Base-by-base conservation (phyloP, 2,329 filamentous ascomycete species). In the Zymoseptoria pseudotritici region DNA sequence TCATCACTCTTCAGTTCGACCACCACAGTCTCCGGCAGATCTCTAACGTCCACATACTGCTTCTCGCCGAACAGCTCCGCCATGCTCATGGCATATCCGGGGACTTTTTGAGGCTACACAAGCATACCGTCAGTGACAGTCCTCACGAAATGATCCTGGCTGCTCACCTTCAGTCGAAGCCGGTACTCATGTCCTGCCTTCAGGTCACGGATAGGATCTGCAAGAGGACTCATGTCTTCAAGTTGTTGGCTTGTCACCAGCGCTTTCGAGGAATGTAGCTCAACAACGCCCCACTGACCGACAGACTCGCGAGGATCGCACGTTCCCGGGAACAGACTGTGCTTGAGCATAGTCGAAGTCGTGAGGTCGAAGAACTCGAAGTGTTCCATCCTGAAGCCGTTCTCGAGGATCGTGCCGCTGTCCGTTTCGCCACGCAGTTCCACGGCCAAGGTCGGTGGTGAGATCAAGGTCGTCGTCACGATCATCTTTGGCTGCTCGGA, bases 361-460 rank as follows among this genome's bases (percentile, higher is more conserved):
- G 51, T 54, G 21, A 60, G 50, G 22, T 56, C 58, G 54, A 50
- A 56, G 20, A 56, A 59, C 26, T 56, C 50, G 24, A 51, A 58
- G 31, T 55, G 53, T 29, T 50, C 53, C 11, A 55, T 55, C 22
- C 57, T 21, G 13, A 55, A 59, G 24, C 42, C 53, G 10, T 52
- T 42, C 29, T 59, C 53, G 2, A 59, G 19, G 10, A 49, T 54
- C 11, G 53, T 55, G 7, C 57, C 29, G 20, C n/a, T 49, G 3
- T 58, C 56, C 26, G 36, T 46, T 50, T 58, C 56, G 2, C 36
- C 51, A 17, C 51, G 36, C 8, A 58, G 19, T 22, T 54, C 56
- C 7, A 58, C 8, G n/a, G 50, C 50, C 19, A 58, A 31, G 5
- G 29, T 52, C 29, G 9, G 17, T 46, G 36, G 36, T n/a, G 36